Conservation (phyloP, 2,329 filamentous ascomycete genomes). For the Ophiostoma angusticollis region DNA sequence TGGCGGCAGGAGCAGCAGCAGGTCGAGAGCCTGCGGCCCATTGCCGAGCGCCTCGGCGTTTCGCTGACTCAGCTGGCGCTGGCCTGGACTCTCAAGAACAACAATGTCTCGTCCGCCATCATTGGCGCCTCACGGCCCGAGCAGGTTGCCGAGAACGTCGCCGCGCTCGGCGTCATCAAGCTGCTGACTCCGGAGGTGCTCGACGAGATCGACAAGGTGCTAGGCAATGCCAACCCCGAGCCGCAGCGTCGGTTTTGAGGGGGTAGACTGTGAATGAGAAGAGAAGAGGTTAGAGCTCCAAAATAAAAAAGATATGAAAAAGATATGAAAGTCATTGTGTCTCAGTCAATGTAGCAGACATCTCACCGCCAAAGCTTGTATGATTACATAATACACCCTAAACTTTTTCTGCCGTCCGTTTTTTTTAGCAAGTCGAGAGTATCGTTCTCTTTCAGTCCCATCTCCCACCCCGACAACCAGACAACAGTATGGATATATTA, state of each 20-base stretch:
- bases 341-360: no score
- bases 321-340: not conserved
- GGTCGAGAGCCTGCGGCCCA: constrained; percentile 15
- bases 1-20: constrained; percentile 18
- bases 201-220: constrained; percentile 35
- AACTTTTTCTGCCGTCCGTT: constrained; percentile 2
- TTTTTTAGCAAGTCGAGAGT: not conserved
- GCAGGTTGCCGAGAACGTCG: constrained; percentile 39
- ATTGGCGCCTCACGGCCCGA: constrained; percentile 38
- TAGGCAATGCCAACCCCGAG: constrained; percentile 9
- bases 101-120: constrained; percentile 39
- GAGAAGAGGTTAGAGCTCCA: not conserved
- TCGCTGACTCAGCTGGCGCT: constrained; percentile 37
- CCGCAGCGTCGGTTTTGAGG: constrained; percentile 4
- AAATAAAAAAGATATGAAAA: not conserved
- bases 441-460: not conserved
- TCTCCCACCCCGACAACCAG: not conserved
- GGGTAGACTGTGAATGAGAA: no score
- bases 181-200: constrained; percentile 38
- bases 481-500: constrained; percentile 53
- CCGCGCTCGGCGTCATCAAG: constrained; percentile 31
- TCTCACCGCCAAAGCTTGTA: constrained; percentile 4
- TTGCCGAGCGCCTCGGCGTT: constrained; percentile 46
- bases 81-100: constrained; percentile 41
- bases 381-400: not conserved